Base-by-base conservation (phyloP, 371 early-diverging fungal genomes). In the Mucor lusitanicus region DNA sequence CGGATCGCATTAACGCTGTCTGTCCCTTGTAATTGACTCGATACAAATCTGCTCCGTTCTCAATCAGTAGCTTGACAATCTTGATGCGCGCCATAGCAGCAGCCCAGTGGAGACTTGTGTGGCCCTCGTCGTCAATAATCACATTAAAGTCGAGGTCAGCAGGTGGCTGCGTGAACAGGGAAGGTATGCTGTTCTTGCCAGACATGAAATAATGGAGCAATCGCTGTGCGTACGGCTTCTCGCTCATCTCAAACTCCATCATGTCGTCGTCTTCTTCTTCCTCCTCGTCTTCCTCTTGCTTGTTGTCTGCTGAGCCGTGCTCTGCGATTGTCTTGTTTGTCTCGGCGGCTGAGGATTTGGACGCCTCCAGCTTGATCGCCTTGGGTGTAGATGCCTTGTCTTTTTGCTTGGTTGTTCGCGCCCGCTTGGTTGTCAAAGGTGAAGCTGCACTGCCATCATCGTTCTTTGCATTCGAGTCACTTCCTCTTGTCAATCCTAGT, bases 91-190 rank as follows among this genome's bases (percentile, higher is more conserved):
- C 97, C 71, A 98, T 87, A 7, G 97, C 94, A 8, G 96, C 94
- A 0, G 98, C 97, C 97, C 97, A 99, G 69, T 99, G 99, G 15
- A 97, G 77, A 6, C 96, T 87, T 0, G 97, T 93, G 69, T 99
- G 96, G 2, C 97, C 97, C 55, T 94, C 93, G 46, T 95, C 97
- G 63, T 98, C 98, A 40, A 98, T 92, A 19, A 89, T 86, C 27
- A 95, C 77, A 76, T 97, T 90, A 23, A 95, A 78, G 59, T 97
- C 93, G 8, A 95, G 78, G 42, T 89, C 89, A 7, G 74, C 65
- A 17, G 88, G 82, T 25, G 84, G 77, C 27, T 78, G 67, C 1
- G 84, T 69, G 19, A 94, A 70, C 11, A 88, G 74, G 1, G 81
- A 71, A 0, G 90, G 87, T 8, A 90, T 64, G 8, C 71, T 69